These are phyloP conservation scores for Acmispon strigosus DNA, from an alignment of 306 rosid genomes.

Conservation along the genomic window DNA sequence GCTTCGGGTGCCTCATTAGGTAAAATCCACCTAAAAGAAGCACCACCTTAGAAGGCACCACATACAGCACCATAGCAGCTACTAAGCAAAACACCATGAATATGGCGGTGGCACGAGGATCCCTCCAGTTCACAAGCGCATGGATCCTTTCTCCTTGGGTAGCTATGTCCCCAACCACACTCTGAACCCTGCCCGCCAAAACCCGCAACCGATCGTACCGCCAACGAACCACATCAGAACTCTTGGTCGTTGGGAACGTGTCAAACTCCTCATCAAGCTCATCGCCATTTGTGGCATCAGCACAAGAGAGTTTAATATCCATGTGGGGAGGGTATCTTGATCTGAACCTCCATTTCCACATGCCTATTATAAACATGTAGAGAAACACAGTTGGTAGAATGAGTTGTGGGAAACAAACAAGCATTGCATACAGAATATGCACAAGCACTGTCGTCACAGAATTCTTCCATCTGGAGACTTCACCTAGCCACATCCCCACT, in stretches of 20 bases:
- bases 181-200: slow-evolving; percentile 78
- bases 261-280: slow-evolving; percentile 94
- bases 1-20: slow-evolving; percentile 82
- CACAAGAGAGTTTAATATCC: slow-evolving; percentile 66
- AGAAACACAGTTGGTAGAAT: slow-evolving; percentile 81
- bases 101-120: slow-evolving; percentile 78
- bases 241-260: slow-evolving; percentile 53
- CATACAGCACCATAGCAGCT: slow-evolving; percentile 55
- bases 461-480: slow-evolving; percentile 66
- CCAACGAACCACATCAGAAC: slow-evolving; percentile 51
- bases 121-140: slow-evolving; percentile 86
- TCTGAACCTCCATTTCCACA: slow-evolving; percentile 82
- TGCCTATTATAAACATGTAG: slow-evolving; percentile 80
- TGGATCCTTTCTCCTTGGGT: slow-evolving; percentile 82
- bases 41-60: slow-evolving; percentile 54
- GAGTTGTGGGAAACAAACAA: slow-evolving; percentile 72
- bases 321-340: slow-evolving; percentile 76
- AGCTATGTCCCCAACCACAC: slow-evolving; percentile 85
- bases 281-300: slow-evolving; percentile 50
- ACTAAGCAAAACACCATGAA: slow-evolving; percentile 58
- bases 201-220: slow-evolving; percentile 85
- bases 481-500: slow-evolving; percentile 67
- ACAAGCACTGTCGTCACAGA: slow-evolving; percentile 68
- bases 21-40: slow-evolving; percentile 53
- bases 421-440: slow-evolving; percentile 76